Evolutionary conservation across 768 basidiomycete genomes (phyloP).

Genomic region (Cystobasidium tubakii): DNA sequence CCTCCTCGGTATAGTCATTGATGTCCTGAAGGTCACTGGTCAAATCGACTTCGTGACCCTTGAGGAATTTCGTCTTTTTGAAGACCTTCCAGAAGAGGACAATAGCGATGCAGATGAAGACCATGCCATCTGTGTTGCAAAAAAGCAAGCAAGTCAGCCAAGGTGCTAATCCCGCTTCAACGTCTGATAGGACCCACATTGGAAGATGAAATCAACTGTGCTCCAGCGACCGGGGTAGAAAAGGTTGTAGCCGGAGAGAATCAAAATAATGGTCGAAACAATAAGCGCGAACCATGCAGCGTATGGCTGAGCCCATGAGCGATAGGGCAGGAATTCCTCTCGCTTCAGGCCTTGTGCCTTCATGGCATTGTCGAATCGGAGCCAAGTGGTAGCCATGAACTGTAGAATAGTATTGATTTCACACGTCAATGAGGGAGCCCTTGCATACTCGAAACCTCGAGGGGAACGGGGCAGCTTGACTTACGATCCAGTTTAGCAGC

Average conservation of each 20-base stretch:
- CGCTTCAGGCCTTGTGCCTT: conserved; percentile 42
- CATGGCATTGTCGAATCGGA: conserved; percentile 43
- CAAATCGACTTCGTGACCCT: conserved; percentile 22
- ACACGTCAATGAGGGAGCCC: too few species aligned
- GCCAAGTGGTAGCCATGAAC: conserved; percentile 40
- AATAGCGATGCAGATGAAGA: conserved; percentile 21
- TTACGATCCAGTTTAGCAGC: conserved; percentile 43
- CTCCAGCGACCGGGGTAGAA: conserved; percentile 29
- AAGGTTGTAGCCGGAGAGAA: conserved; percentile 23
- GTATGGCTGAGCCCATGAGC: conserved; percentile 33
- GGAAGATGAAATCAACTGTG: conserved; percentile 27
- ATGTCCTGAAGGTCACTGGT: not conserved
- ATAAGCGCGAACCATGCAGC: conserved; percentile 35
- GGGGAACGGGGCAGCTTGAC: not conserved
- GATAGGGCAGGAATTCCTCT: conserved; percentile 36
- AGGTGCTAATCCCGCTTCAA: too few species aligned
- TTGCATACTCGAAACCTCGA: too few species aligned
- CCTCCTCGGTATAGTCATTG: conserved; percentile 30
- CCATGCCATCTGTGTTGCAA: conserved; percentile 19
- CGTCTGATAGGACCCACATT: not conserved
- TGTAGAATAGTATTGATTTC: not conserved
- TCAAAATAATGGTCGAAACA: conserved; percentile 27
- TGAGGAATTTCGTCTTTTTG: conserved; percentile 15
- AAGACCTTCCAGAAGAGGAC: conserved; percentile 33
- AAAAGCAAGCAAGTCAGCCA: not conserved